A percentile compares a stretch with the other conserved stretches of the same genome.
phyloP scores from a whole-genome alignment of 129 eudicot genomes.

The Chrysanthemum lavandulifolium region DNA sequence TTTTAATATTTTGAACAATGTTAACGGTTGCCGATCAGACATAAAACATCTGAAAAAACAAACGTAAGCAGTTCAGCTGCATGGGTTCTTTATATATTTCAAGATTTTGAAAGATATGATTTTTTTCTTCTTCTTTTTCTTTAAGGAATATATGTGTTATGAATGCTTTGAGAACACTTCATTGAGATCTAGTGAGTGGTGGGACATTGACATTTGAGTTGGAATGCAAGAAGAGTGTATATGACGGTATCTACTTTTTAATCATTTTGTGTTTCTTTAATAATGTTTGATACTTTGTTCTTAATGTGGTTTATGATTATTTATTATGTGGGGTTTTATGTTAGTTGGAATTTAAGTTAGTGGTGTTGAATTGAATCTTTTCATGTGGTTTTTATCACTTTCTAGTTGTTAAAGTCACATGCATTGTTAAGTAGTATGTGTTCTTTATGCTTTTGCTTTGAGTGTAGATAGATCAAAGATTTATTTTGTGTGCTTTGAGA shows the following conservation, averaged over 20 bases:
- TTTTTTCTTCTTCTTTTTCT: slow-evolving; percentile 31
- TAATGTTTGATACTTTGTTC: slow-evolving; percentile 24
- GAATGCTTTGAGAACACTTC: slow-evolving; percentile 61
- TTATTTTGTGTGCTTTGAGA: slow-evolving; percentile 21
- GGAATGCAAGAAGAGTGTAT: slow-evolving; percentile 53
- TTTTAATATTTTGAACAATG: slow-evolving; percentile 18
- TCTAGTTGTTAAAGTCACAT: slow-evolving; percentile 20
- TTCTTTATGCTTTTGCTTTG: slow-evolving; percentile 34
- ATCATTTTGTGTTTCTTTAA: slow-evolving; percentile 34
- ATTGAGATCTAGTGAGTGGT: slow-evolving; percentile 65
- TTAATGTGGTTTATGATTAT: slow-evolving; percentile 14
- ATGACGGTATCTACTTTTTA: slow-evolving; percentile 37
- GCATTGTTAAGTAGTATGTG: slow-evolving; percentile 23
- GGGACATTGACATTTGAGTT: slow-evolving; percentile 66
- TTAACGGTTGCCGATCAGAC: no score
- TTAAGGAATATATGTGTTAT: slow-evolving; percentile 30
- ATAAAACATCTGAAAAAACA: no score
- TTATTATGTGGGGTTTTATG: slow-evolving; percentile 4
- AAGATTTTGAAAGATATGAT: slow-evolving; percentile 45
- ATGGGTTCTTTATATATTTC: slow-evolving; percentile 24
- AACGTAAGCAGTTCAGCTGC: no score
- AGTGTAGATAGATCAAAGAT: slow-evolving; percentile 30
- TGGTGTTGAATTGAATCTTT: slow-evolving; percentile 8
- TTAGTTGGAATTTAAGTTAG: slow-evolving; percentile 30
- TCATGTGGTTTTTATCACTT: slow-evolving; percentile 16